Base-by-base conservation (phyloP, 192 early-diverging fungal species). In the Coemansia sp. region DNA sequence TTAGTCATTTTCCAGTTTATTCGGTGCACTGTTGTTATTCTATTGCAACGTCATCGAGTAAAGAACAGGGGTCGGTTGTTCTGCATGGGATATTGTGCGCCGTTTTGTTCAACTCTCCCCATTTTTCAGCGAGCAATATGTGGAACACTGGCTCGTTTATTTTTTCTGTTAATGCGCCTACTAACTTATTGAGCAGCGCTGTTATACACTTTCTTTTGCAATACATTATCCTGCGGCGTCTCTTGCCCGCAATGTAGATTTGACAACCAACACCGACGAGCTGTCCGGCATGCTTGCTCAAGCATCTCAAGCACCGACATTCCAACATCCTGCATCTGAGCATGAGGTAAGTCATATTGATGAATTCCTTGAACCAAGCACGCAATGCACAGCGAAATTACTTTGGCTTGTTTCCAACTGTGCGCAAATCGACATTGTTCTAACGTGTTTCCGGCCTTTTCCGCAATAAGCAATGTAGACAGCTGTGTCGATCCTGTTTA, bases 301-400 rank as follows among this genome's bases (percentile, higher is more conserved):
- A 22, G 22, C 22, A 52, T 15, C 22, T 14, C 51, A 26, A 26
- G 11, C 23, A n/a, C 54, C 17, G 34, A 14, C 31, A 56, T 56
- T 56, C 34, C 31, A n/a, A 17, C 15, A 56, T 3, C 25, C 54
- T 56, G 54, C 28, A 20, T 36, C 28, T 15, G 20, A 31, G n/a
- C 54, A 56, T 7, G 54, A 56, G 54, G 54, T 56, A 56, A 56
- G 54, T 15, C 25, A 20, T 19, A 48, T 17, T 48, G 46, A 48
- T 19, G 46, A 19, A 19, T 48, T 48, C 46, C 46, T 48, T 48
- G 46, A 48, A 48, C 15, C 12, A 48, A 19, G 14, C 42, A 12
- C 14, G n/a, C 11, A 12, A 44, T 44, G 42, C 14, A 44, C 42
- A 44, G 15, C 28, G 28, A 31, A 31, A 31, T 31, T 31, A 31